Percentiles rank a stretch among this genome's conserved stretches.
Conservation (phyloP, 2,329 filamentous ascomycete species). For the Ilyonectria robusta region DNA sequence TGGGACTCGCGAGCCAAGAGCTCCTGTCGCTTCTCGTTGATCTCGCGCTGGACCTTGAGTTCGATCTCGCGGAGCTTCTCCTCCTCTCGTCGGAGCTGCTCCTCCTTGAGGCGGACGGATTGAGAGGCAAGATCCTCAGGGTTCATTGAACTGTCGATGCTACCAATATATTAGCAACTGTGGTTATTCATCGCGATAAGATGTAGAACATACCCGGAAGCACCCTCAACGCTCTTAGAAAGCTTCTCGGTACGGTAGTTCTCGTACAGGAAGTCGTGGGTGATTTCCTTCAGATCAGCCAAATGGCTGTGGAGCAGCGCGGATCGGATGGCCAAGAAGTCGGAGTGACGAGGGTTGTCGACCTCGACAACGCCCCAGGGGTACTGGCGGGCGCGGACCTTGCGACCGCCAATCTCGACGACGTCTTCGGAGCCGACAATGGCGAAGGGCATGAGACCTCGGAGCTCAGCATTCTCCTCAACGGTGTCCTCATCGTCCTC, state of each 20-base stretch:
- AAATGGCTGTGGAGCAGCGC: conserved; percentile 97
- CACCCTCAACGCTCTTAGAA: conserved; percentile 97
- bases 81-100: conserved; percentile 98
- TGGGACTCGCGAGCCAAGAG: conserved; percentile 97
- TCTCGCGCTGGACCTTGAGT: conserved; percentile 99
- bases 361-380: conserved; percentile 99
- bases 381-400: conserved; percentile 95
- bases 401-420: conserved; percentile 92
- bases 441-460: conserved; percentile 98
- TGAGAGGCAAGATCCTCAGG: conserved; percentile 97
- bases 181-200: neutral
- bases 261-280: conserved; percentile 99
- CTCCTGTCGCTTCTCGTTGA: conserved; percentile 99
- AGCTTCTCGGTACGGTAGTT: conserved; percentile 99
- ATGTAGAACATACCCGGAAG: conserved; percentile 79
- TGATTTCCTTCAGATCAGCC: conserved; percentile 99
- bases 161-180: conserved; percentile 55
- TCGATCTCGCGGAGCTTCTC: conserved; percentile 99
- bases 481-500: conserved; percentile 99
- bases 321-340: conserved; percentile 97
- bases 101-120: conserved; percentile 98
- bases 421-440: conserved; percentile 98
- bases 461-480: conserved; percentile 97
- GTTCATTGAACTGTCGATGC: conserved; percentile 87
- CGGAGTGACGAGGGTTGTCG: conserved; percentile 98